Percentiles rank a stretch among this genome's conserved stretches.
Evolutionary conservation across 192 early-diverging fungal species (phyloP).

Genomic region (Podila epigama): DNA sequence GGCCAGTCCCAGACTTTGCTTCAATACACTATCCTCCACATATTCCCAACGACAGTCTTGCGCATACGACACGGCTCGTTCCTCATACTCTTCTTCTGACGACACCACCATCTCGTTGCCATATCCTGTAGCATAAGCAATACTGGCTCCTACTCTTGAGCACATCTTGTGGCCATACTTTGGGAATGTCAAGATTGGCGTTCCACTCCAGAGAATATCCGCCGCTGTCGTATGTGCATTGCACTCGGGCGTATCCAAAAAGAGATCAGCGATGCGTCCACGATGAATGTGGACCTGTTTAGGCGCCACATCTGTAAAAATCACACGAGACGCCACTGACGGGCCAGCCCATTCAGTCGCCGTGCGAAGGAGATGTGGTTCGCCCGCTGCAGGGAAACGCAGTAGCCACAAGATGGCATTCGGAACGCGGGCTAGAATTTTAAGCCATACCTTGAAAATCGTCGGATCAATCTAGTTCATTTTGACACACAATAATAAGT

Average conservation of each 20-base stretch:
- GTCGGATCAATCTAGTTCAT: constrained; percentile 86
- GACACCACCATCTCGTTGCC: constrained; percentile 72
- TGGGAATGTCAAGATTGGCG: constrained; percentile 90
- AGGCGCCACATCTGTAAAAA: constrained; percentile 86
- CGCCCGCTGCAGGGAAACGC: constrained; percentile 90
- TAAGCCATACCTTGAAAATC: constrained; percentile 86
- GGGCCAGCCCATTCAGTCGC: constrained; percentile 80
- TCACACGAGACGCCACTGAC: constrained; percentile 78
- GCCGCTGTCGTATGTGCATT: constrained; percentile 97
- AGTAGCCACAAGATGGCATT: constrained; percentile 90
- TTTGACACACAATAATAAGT: neutral
- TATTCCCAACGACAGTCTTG: constrained; percentile 56
- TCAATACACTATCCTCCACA: constrained; percentile 33
- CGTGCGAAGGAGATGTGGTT: constrained; percentile 71
- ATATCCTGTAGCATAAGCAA: constrained; percentile 83
- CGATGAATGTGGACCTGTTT: constrained; percentile 93
- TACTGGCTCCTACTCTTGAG: constrained; percentile 85
- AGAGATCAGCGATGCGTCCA: constrained; percentile 89
- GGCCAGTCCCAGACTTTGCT: constrained; percentile 13
- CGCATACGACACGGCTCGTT: constrained; percentile 69
- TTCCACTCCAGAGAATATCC: constrained; percentile 94
- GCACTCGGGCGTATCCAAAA: constrained; percentile 95
- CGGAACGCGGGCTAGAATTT: constrained; percentile 81
- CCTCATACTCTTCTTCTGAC: constrained; percentile 70
- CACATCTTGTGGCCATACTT: constrained; percentile 92